Conservation (phyloP, 306 rosid genomes). For the Inga leiocalycina region DNA sequence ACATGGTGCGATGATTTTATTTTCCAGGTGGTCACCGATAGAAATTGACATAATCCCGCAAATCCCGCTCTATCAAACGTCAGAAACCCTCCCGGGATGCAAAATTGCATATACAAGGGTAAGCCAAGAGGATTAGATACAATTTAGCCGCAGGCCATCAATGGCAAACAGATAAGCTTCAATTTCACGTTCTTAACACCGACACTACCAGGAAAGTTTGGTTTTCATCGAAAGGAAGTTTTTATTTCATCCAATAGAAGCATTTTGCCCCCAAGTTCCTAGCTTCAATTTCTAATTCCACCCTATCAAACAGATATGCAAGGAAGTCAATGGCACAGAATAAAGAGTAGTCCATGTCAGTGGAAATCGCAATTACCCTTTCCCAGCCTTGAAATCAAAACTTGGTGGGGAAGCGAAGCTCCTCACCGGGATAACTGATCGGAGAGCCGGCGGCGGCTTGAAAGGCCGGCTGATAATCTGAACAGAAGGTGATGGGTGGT, state of each 20-base stretch:
- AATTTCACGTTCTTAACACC: neutral
- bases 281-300: neutral
- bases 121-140: neutral
- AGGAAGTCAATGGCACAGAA: neutral
- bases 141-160: conserved; percentile 8
- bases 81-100: neutral
- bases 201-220: neutral
- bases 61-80: neutral
- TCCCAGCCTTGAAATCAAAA: conserved; percentile 50
- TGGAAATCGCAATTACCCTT: conserved; percentile 53
- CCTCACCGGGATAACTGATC: conserved; percentile 35
- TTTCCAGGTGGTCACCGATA: neutral
- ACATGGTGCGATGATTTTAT: neutral
- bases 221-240: neutral
- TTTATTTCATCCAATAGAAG: neutral
- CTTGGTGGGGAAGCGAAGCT: conserved; percentile 31
- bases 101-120: neutral
- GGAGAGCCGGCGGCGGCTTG: conserved; percentile 38
- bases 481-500: conserved; percentile 30
- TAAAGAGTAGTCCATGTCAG: neutral
- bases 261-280: neutral
- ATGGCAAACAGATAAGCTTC: neutral
- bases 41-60: neutral
- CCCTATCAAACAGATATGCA: neutral
- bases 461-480: conserved; percentile 30